Evolutionary conservation across 345 rosid genomes (phyloP).

Genomic region (Hevea brasiliensis): DNA sequence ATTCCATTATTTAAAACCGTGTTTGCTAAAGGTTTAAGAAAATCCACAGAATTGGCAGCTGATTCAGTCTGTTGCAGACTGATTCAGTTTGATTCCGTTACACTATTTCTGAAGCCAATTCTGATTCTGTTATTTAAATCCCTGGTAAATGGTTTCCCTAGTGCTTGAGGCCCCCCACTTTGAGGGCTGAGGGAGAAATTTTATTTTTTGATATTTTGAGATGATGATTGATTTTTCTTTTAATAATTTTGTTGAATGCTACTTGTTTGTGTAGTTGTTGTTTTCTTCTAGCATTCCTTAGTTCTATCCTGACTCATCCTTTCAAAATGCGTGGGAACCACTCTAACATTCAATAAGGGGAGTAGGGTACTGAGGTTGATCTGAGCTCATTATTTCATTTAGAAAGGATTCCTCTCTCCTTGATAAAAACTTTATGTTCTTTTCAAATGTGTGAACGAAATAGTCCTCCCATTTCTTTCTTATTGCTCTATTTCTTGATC

Average conservation of each 20-base stretch:
- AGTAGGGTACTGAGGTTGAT: background rate
- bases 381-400: conserved; percentile 1
- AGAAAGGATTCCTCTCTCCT: background rate
- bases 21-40: too few species aligned
- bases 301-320: background rate
- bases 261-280: background rate
- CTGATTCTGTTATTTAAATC: too few species aligned
- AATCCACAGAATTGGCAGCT: too few species aligned
- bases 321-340: background rate
- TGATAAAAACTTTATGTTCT: background rate
- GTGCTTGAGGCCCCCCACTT: background rate
- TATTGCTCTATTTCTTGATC: background rate
- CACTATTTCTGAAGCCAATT: too few species aligned
- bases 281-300: background rate
- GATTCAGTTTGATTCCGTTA: too few species aligned
- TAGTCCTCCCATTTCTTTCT: background rate
- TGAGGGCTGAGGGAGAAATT: background rate
- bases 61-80: too few species aligned
- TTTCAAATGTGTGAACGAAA: background rate
- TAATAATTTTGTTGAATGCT: background rate
- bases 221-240: background rate
- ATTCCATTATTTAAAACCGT: too few species aligned
- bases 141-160: background rate
- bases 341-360: too few species aligned
- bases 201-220: conserved; percentile 2